phyloP scores from a whole-genome alignment of 306 rosid species.

The Potentilla sterilis region DNA sequence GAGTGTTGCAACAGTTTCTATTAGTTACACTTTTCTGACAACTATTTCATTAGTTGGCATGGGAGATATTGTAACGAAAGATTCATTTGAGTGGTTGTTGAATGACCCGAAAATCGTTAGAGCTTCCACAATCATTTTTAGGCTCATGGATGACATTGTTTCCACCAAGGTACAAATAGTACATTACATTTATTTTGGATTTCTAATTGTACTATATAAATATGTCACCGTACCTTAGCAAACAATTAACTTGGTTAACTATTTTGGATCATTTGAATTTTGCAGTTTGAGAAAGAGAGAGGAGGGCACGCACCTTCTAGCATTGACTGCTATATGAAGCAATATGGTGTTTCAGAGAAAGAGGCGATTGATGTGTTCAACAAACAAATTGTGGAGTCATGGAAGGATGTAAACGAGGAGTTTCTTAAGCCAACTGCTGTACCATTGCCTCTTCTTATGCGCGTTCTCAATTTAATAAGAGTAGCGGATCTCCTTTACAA shows the following conservation, averaged over 20 bases:
- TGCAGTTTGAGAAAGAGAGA: conserved; percentile 22
- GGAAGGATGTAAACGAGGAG: neutral
- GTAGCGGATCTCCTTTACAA: neutral
- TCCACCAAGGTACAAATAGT: neutral
- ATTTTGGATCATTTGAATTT: neutral
- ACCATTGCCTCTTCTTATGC: neutral
- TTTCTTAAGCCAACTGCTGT: neutral
- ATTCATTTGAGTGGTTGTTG: conserved; percentile 20
- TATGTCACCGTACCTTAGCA: too few species aligned
- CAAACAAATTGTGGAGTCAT: neutral
- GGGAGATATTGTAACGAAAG: conserved; percentile 17
- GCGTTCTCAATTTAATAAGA: neutral
- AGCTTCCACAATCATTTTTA: neutral
- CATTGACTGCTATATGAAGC: neutral
- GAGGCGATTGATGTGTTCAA: neutral
- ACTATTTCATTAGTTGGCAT: neutral
- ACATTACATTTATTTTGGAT: neutral
- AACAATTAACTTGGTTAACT: neutral
- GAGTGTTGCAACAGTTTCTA: neutral
- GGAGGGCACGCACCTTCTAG: neutral
- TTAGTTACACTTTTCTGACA: neutral
- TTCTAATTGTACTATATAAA: too few species aligned
- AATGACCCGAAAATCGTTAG: conserved; percentile 9
- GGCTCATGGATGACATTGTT: conserved; percentile 1
- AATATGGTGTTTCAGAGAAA: neutral